Evolutionary conservation across 2,329 filamentous ascomycete genomes (phyloP).

Genomic region (Colletotrichum sp.): DNA sequence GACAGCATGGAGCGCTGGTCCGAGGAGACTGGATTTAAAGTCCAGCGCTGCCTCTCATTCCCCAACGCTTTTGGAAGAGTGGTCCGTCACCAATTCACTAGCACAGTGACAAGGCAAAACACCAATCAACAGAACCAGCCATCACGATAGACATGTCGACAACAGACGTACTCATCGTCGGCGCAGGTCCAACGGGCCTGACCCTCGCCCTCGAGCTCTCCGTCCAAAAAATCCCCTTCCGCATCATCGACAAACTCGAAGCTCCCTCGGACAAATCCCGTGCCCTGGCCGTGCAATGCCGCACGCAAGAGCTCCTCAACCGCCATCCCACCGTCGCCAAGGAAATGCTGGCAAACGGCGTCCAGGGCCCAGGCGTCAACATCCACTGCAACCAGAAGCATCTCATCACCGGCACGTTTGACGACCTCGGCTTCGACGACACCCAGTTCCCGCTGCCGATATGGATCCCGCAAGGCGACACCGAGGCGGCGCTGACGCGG

Average conservation of each 20-base stretch:
- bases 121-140: not conserved
- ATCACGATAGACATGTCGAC: conserved; percentile 29
- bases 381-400: conserved; percentile 39
- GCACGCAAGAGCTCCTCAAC: conserved; percentile 54
- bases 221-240: conserved; percentile 35
- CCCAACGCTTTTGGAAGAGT: not conserved
- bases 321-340: conserved; percentile 44
- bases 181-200: conserved; percentile 41
- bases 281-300: conserved; percentile 51
- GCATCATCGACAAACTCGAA: conserved; percentile 40
- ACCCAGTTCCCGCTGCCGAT: conserved; percentile 35
- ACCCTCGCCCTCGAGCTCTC: conserved; percentile 36
- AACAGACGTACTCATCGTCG: conserved; percentile 35
- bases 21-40: not conserved
- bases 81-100: not conserved
- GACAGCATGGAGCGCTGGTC: not conserved
- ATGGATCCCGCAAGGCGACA: conserved; percentile 38
- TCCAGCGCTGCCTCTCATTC: not conserved
- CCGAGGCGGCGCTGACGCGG: conserved; percentile 35
- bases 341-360: conserved; percentile 39
- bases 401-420: conserved; percentile 34
- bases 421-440: conserved; percentile 32
- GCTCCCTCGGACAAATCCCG: conserved; percentile 41
- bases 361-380: conserved; percentile 39
- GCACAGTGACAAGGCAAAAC: not conserved